Evolutionary conservation across 768 basidiomycete species (phyloP), one percentile per base, ranked within the genome.

Genomic region (Russula griseocarnosa): DNA sequence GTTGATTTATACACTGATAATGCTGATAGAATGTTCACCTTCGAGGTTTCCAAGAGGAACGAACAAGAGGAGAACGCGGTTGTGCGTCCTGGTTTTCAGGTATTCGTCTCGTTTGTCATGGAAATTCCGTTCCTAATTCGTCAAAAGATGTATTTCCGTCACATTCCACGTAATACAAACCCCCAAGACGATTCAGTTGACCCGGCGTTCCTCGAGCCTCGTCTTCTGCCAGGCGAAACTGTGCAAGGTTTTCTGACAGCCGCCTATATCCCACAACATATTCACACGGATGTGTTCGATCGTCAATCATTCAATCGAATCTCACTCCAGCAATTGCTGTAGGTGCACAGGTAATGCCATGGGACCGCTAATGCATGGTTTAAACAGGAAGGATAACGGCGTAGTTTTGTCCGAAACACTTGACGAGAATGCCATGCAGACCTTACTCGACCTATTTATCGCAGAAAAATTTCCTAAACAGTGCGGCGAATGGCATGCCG

Each of bases 21-120:
- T 20, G 73, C 71, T 5, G 82, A 82, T 34, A 74, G 83, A 10
- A 72, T 85, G 60, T 82, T 81, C 69, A 78, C 77, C 0, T 86
- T 83, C 57, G 79, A 81, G 57, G 84, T 85, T 1, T 71, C 76
- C 0, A 82, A 85, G 69, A 84, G 79, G 8, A 78, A 77, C 24
- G 81, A 84, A 55, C 81, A 85, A 67, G 82, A 82, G 56, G 85
- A 85, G 65, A 74, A 75, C 3, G 81, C 83, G 2, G 69, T 72
- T 2, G 70, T 73, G 9, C 74, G 76, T 14, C 71, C 74, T 3
- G 83, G 83, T 0, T 84, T 84, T 68, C 73, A 71, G 67, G 84
- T 83, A 69, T 72, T 50, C 11, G 46, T 3, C 5, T 2, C 3
- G 18, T 20, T 32, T n/a, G 16, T 26, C 26, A 5, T 49, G 20